Conservation (phyloP, 2,329 filamentous ascomycete species). For the Epichloe typhina region DNA sequence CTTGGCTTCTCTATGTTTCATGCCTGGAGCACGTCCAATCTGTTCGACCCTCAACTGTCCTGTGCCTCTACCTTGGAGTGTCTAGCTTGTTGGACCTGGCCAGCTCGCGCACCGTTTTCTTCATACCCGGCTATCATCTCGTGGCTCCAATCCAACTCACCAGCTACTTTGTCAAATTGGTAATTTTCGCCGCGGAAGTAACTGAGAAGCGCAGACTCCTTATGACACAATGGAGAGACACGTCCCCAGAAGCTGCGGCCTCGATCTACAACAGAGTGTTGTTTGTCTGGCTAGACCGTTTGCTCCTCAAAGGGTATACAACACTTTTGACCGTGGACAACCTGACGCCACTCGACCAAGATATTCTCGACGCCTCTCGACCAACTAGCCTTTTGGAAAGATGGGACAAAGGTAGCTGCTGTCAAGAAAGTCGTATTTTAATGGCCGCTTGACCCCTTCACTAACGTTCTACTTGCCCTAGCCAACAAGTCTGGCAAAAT, state of each 20-base stretch:
- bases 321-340: not conserved
- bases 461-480: not conserved
- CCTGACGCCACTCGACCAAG: not conserved
- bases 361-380: not conserved
- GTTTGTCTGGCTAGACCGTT: not conserved
- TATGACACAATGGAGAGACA: not conserved
- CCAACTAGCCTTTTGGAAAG: not conserved
- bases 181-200: constrained; percentile 12
- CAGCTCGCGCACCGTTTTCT: constrained; percentile 18
- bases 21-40: constrained; percentile 20
- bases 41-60: constrained; percentile 19
- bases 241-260: not conserved
- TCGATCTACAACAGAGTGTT: not conserved
- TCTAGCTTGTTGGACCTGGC: constrained; percentile 20
- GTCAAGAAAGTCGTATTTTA: not conserved
- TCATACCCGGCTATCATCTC: constrained; percentile 11
- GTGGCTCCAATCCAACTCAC: constrained; percentile 15
- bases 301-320: constrained; percentile 1
- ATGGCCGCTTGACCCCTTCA: not conserved
- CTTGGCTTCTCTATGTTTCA: constrained; percentile 12
- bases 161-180: constrained; percentile 15
- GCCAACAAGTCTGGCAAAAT: constrained; percentile 11
- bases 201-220: not conserved
- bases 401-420: not conserved
- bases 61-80: constrained; percentile 17